Evolutionary conservation across 331 rosid genomes (phyloP), one percentile per base, ranked within the genome.

Genomic region (Dryas integrifolia): DNA sequence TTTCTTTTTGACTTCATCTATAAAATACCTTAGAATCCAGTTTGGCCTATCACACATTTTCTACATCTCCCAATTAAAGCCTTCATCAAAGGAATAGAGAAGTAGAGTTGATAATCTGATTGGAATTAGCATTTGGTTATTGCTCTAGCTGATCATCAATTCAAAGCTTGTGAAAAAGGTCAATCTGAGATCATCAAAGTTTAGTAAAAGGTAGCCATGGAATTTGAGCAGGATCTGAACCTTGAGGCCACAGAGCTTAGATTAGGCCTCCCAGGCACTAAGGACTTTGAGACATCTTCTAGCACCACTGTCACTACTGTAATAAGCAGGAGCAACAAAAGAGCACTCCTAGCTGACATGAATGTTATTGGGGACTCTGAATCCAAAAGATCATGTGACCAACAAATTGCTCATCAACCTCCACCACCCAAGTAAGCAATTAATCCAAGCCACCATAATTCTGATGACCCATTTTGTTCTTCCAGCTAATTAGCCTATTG

Each of bases 231-330:
- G 77, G 82, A 77, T 58, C 80, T 85, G 30, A 85, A 78, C 77
- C 73, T 85, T 65, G 89, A 82, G 46, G 90, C 86, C 15, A 86
- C 88, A 10, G 90, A 83, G 90, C 90, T 81, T 6, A 63, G 84
- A 39, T 41, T 86, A 18, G 90, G 90, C 7, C 72, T 83, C 4
- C 90, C 90, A 6, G 88, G 89, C 9, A 72, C 72, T 16, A 79
- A 79, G 5, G 74, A 57, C 11, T 14, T 67, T 12, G 68, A 74
- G 49, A 63, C 70, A 49, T 46, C 45, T 49, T 40, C 82, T 10
- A 26, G n/a, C 46, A 30, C 35, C 35, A 30, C 35, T 30, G 35
- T 30, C 2, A 30, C 35, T 30, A 59, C 35, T 55, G 15, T 38
- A 48, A 18, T 16, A 56, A 40, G 51, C 63, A 62, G 10, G 39